Conservation (phyloP, 2,329 filamentous ascomycete genomes). For the Cadophora sp. region DNA sequence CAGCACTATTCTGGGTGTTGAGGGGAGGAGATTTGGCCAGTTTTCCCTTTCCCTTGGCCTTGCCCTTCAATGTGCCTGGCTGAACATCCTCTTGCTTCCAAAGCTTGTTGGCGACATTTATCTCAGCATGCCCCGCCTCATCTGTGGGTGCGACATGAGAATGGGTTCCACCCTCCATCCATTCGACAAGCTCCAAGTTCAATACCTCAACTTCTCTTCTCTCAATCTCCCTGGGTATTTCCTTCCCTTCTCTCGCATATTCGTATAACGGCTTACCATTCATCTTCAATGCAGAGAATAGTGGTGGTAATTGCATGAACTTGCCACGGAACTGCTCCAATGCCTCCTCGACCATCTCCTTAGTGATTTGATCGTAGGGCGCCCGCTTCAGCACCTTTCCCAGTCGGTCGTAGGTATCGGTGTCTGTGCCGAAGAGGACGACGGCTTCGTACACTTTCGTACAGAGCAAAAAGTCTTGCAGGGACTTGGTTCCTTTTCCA, state of each 20-base stretch:
- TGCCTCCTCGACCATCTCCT: conserved; percentile 77
- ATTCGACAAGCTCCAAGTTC: conserved; percentile 83
- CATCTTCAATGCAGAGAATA: conserved; percentile 93
- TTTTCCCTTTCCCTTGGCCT: conserved; percentile 12
- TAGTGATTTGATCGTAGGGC: conserved; percentile 82
- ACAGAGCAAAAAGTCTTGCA: conserved; percentile 81
- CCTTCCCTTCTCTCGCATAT: conserved; percentile 88
- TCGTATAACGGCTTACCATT: conserved; percentile 95
- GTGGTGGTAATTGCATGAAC: conserved; percentile 87
- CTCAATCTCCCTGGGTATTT: conserved; percentile 84
- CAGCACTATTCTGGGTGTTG: background rate
- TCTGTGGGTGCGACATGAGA: conserved; percentile 79
- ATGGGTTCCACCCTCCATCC: conserved; percentile 82
- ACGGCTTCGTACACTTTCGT: conserved; percentile 93
- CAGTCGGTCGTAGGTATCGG: conserved; percentile 88
- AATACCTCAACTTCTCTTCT: conserved; percentile 79
- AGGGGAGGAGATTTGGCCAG: background rate
- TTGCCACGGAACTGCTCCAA: conserved; percentile 79
- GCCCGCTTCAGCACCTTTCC: conserved; percentile 82
- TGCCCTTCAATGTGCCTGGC: conserved; percentile 25
- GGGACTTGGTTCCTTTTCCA: conserved; percentile 84
- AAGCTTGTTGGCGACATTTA: conserved; percentile 75
- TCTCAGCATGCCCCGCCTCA: conserved; percentile 78
- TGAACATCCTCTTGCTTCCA: conserved; percentile 64
- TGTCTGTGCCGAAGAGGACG: conserved; percentile 88